A percentile compares a stretch with the other conserved stretches of the same genome.
Conservation (phyloP, 2,329 filamentous ascomycete species). For the Pyrenophora teres region DNA sequence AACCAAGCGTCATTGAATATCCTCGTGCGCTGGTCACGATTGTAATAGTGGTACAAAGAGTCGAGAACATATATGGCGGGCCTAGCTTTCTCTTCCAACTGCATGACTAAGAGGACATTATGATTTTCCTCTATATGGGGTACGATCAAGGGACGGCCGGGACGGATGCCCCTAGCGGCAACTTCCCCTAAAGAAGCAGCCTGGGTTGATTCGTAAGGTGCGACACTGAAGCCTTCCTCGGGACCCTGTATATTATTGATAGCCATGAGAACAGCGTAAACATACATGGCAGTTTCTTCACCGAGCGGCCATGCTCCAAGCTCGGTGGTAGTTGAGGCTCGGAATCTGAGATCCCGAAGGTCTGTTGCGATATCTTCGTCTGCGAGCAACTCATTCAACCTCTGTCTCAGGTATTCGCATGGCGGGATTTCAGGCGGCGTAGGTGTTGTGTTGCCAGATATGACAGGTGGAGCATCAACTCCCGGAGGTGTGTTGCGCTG, state of each 20-base stretch:
- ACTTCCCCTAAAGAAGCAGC: too few relatives aligned
- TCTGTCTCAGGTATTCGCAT: background rate
- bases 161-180: background rate
- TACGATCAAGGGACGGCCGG: conserved; percentile 17
- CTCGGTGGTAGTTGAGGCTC: background rate
- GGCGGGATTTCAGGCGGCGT: background rate
- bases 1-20: background rate
- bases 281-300: background rate
- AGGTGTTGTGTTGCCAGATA: too few relatives aligned
- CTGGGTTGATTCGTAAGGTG: too few relatives aligned
- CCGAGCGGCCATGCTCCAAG: conserved; percentile 1
- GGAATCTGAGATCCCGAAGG: background rate
- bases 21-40: background rate
- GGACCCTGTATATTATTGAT: conserved; percentile 10
- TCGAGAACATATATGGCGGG: conserved; percentile 15
- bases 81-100: conserved; percentile 5
- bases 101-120: conserved; percentile 17
- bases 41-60: conserved; percentile 5
- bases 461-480: too few relatives aligned
- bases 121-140: conserved; percentile 1
- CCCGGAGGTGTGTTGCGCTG: background rate
- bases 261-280: conserved; percentile 16
- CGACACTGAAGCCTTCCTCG: conserved; percentile 9
- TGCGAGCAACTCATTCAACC: background rate
- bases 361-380: background rate